These are phyloP conservation scores for Lactifluus hygrophoroides DNA, from an alignment of 768 basidiomycete genomes.

Conservation along the genomic window DNA sequence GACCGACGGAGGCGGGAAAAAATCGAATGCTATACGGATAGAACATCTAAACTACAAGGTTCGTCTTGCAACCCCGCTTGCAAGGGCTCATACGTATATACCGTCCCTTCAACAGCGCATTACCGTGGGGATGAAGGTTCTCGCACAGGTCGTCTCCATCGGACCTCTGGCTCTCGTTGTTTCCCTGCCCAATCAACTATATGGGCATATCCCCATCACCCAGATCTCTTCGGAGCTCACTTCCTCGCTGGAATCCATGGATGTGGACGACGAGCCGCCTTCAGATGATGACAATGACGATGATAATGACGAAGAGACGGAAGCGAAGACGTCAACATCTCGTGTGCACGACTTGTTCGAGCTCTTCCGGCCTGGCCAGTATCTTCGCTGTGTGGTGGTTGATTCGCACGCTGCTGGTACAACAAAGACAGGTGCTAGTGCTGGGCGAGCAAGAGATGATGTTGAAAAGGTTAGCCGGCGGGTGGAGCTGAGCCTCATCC, in stretches of 20 bases:
- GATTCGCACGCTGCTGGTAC: slow-evolving; percentile 60
- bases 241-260: slow-evolving; percentile 52
- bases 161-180: slow-evolving; percentile 85
- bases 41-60: slow-evolving; percentile 96
- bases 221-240: slow-evolving; percentile 81
- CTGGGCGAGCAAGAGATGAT: slow-evolving; percentile 61
- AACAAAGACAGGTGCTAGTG: slow-evolving; percentile 40
- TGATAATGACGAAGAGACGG: slow-evolving; percentile 37
- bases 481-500: slow-evolving; percentile 78
- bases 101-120: slow-evolving; percentile 48
- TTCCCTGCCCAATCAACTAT: slow-evolving; percentile 92
- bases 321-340: slow-evolving; percentile 24
- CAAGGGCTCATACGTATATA: not conserved
- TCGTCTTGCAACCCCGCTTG: slow-evolving; percentile 7
- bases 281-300: slow-evolving; percentile 45
- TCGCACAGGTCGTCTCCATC: slow-evolving; percentile 81
- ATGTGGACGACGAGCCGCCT: slow-evolving; percentile 37
- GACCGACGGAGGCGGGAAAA: slow-evolving; percentile 36
- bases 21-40: slow-evolving; percentile 51
- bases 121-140: slow-evolving; percentile 72
- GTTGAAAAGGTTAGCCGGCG: slow-evolving; percentile 58
- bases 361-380: slow-evolving; percentile 81
- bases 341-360: slow-evolving; percentile 59
- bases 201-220: slow-evolving; percentile 91
- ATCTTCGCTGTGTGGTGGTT: slow-evolving; percentile 69